Evolutionary conservation across 2,329 filamentous ascomycete species (phyloP).

Genomic region (Ceratocystis variospora): DNA sequence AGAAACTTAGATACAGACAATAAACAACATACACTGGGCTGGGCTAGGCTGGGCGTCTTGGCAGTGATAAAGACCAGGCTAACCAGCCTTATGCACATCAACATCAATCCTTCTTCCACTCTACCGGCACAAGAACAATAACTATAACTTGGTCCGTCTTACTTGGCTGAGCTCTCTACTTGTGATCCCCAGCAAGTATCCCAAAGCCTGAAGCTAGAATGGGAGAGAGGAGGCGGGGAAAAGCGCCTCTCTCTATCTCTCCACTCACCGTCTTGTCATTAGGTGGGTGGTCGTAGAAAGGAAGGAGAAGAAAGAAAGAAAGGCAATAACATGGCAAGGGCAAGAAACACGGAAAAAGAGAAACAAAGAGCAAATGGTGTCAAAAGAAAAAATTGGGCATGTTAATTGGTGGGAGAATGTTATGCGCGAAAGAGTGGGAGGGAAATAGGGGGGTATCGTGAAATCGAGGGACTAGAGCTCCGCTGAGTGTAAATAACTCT

Average conservation of each 20-base stretch:
- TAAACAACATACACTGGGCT: too few relatives aligned
- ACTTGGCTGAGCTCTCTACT: background rate
- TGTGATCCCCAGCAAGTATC: background rate
- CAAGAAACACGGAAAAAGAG: background rate
- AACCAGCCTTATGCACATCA: too few relatives aligned
- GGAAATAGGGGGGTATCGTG: background rate
- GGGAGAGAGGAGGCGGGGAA: too few relatives aligned
- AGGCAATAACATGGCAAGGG: background rate
- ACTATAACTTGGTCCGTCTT: background rate
- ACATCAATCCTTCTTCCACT: too few relatives aligned
- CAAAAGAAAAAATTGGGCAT: background rate
- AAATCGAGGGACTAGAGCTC: background rate
- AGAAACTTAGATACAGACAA: too few relatives aligned
- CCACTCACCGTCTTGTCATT: background rate
- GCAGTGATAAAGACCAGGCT: too few relatives aligned
- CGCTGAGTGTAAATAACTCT: slow-evolving; percentile 3
- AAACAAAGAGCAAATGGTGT: background rate
- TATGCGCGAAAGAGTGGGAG: background rate
- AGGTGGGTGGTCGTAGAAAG: background rate
- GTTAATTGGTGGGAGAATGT: background rate
- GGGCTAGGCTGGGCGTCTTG: too few relatives aligned
- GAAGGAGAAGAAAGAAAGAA: background rate
- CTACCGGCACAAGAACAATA: too few relatives aligned
- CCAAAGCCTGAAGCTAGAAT: background rate
- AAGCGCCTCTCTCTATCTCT: background rate